Evolutionary conservation across 2,329 filamentous ascomycete species (phyloP).

Genomic region (Fusarium hainanense): DNA sequence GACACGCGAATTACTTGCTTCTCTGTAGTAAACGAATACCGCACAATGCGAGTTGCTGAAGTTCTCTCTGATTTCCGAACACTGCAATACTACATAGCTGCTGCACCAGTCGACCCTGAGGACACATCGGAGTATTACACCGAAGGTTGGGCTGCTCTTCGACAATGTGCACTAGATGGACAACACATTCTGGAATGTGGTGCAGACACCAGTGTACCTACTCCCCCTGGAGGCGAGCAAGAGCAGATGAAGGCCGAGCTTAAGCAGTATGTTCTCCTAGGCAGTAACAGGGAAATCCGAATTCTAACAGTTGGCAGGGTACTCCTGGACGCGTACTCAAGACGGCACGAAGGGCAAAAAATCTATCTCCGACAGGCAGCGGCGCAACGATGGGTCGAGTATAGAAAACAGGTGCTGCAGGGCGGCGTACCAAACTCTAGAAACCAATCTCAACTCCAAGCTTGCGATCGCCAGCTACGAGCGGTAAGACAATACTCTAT

Average conservation of each 20-base stretch:
- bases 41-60: conserved; percentile 69
- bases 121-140: conserved; percentile 70
- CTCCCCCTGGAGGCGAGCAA: conserved; percentile 62
- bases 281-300: not conserved
- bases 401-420: conserved; percentile 64
- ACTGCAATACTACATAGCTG: conserved; percentile 71
- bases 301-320: conserved; percentile 55
- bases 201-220: conserved; percentile 69
- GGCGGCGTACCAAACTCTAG: conserved; percentile 61
- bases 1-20: conserved; percentile 21
- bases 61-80: conserved; percentile 70
- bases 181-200: conserved; percentile 73
- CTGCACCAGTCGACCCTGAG: conserved; percentile 64
- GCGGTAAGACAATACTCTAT: conserved; percentile 57
- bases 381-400: conserved; percentile 69
- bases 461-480: conserved; percentile 68
- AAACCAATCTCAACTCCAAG: conserved; percentile 61
- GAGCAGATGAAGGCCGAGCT: conserved; percentile 72
- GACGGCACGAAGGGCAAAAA: conserved; percentile 72
- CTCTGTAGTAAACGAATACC: conserved; percentile 67
- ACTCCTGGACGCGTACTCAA: conserved; percentile 68
- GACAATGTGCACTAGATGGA: conserved; percentile 71
- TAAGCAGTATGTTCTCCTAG: conserved; percentile 62
- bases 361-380: conserved; percentile 71
- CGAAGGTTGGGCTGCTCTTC: conserved; percentile 70